Conservation (phyloP, 78 protist genomes). For the Emiliania huxleyi region DNA sequence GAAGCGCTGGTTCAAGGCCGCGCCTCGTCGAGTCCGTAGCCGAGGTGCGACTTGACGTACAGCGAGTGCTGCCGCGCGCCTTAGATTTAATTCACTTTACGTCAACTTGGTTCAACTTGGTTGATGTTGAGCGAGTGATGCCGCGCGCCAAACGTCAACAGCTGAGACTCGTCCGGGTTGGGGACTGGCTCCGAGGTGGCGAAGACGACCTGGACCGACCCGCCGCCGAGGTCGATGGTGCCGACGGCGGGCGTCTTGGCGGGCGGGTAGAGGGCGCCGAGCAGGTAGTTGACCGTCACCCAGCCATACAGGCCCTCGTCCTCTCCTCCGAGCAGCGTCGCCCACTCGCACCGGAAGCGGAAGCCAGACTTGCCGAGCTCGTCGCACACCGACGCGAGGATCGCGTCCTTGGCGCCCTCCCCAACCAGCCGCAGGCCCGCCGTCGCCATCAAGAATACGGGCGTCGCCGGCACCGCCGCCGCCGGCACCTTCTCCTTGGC, state of each 20-base stretch:
- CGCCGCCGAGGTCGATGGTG: constrained; percentile 42
- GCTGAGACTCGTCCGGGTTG: no score
- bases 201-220: constrained; percentile 29
- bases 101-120: no score
- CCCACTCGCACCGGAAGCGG: not conserved
- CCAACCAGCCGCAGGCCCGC: constrained; percentile 30
- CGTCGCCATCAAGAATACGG: constrained; percentile 1
- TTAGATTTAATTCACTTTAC: no score
- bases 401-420: not conserved
- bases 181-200: no score
- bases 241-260: not conserved
- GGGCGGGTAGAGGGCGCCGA: not conserved
- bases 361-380: not conserved
- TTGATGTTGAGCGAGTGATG: no score
- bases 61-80: no score
- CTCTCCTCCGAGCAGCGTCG: not conserved
- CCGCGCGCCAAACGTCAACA: no score
- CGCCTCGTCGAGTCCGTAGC: not conserved
- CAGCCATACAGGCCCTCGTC: constrained; percentile 38
- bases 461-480: not conserved
- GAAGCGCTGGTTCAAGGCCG: no score
- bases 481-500: not conserved
- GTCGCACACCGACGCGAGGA: not conserved
- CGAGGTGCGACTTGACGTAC: not conserved
- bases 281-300: constrained; percentile 37